Conservation (phyloP, 2,329 filamentous ascomycete species). For the Penicillium freii region DNA sequence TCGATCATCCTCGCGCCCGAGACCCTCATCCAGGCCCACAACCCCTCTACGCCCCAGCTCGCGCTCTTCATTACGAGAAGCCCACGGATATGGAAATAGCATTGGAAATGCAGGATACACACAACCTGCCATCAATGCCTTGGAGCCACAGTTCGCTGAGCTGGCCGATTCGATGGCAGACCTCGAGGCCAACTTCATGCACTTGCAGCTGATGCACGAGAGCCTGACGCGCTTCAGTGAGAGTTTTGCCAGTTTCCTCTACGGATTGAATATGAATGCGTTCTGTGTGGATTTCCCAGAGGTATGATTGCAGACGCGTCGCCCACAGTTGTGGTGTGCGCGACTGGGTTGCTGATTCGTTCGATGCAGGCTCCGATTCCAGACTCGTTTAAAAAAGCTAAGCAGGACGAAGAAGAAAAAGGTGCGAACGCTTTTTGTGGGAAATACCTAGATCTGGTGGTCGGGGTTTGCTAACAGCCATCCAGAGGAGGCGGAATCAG, state of each 20-base stretch:
- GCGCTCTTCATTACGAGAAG: slow-evolving; percentile 81
- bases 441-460: neutral
- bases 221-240: slow-evolving; percentile 90
- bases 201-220: slow-evolving; percentile 95
- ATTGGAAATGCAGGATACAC: slow-evolving; percentile 38
- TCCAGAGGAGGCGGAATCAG: slow-evolving; percentile 38
- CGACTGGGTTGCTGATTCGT: neutral
- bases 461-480: slow-evolving; percentile 11
- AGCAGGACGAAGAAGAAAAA: slow-evolving; percentile 53
- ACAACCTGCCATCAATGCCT: slow-evolving; percentile 67
- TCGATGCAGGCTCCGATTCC: slow-evolving; percentile 67
- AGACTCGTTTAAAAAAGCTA: slow-evolving; percentile 74
- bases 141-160: slow-evolving; percentile 91
- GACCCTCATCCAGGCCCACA: slow-evolving; percentile 71
- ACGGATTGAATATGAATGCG: slow-evolving; percentile 97
- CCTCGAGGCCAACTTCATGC: slow-evolving; percentile 95
- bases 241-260: slow-evolving; percentile 92
- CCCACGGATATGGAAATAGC: slow-evolving; percentile 54
- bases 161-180: slow-evolving; percentile 92
- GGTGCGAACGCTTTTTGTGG: slow-evolving; percentile 27
- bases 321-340: neutral
- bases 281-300: slow-evolving; percentile 98
- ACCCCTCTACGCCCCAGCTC: slow-evolving; percentile 90
- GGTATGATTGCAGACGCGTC: slow-evolving; percentile 48
- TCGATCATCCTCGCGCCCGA: slow-evolving; percentile 61